Evolutionary conservation across 805 yeast genomes (phyloP).

Genomic region (Zygoascus bituminiphila): DNA sequence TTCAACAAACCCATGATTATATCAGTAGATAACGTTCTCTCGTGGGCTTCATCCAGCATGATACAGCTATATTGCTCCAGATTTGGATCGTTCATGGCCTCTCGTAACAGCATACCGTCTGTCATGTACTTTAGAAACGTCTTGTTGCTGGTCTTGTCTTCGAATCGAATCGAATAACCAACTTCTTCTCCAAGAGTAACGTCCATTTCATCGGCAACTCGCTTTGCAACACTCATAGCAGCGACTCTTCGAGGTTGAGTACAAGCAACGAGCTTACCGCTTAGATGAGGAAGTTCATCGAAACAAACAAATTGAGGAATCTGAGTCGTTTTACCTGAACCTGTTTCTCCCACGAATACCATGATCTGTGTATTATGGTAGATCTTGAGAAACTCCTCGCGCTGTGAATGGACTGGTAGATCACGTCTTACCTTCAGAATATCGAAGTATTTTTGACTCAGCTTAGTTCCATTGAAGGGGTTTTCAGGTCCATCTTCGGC

Average conservation of each 20-base stretch:
- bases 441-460: slow-evolving; percentile 61
- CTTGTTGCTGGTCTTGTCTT: slow-evolving; percentile 70
- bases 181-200: slow-evolving; percentile 88
- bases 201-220: slow-evolving; percentile 97
- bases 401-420: slow-evolving; percentile 88
- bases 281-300: slow-evolving; percentile 86
- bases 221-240: slow-evolving; percentile 95
- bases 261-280: slow-evolving; percentile 84
- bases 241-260: slow-evolving; percentile 97
- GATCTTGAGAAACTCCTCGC: slow-evolving; percentile 76
- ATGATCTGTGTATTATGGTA: slow-evolving; percentile 86
- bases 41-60: slow-evolving; percentile 96
- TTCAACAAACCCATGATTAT: slow-evolving; percentile 91
- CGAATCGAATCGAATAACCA: slow-evolving; percentile 92
- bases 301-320: slow-evolving; percentile 91
- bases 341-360: slow-evolving; percentile 99
- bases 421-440: slow-evolving; percentile 75
- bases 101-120: slow-evolving; percentile 95
- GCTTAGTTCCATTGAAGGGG: slow-evolving; percentile 68
- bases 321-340: slow-evolving; percentile 98
- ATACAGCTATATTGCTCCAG: slow-evolving; percentile 77
- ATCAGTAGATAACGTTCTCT: slow-evolving; percentile 93
- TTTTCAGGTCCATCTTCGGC: slow-evolving; percentile 45
- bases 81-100: slow-evolving; percentile 94
- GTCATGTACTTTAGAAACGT: slow-evolving; percentile 94